phyloP scores from a whole-genome alignment of 805 yeast genomes.

The Suhomyces vadensis region DNA sequence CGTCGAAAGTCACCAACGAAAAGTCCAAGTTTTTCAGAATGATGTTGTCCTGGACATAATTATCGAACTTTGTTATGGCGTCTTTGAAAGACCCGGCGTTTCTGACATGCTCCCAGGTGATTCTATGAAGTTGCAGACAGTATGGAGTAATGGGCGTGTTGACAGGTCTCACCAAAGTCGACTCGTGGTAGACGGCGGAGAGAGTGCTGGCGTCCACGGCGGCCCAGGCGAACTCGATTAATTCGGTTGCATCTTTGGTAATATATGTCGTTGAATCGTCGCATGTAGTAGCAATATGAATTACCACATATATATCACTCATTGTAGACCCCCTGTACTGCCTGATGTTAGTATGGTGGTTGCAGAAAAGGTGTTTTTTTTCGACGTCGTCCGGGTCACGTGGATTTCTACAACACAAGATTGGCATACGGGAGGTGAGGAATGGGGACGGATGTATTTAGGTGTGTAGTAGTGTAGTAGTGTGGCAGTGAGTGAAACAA shows the following conservation, averaged over 20 bases:
- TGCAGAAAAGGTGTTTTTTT: conserved; percentile 5
- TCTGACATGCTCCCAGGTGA: conserved; percentile 63
- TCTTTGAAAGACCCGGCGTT: conserved; percentile 61
- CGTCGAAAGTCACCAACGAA: conserved; percentile 63
- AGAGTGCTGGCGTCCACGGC: conserved; percentile 56
- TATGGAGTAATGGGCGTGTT: conserved; percentile 66
- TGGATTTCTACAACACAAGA: conserved; percentile 8
- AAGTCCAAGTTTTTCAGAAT: conserved; percentile 50
- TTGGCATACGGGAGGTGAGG: too few species aligned
- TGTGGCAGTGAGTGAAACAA: too few species aligned
- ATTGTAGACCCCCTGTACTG: conserved; percentile 20
- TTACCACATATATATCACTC: conserved; percentile 60
- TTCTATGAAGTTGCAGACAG: conserved; percentile 51
- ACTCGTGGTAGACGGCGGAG: conserved; percentile 42
- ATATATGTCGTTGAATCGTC: conserved; percentile 62
- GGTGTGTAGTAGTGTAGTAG: too few species aligned
- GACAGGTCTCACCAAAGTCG: conserved; percentile 57
- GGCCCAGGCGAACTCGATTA: conserved; percentile 68
- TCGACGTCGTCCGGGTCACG: conserved; percentile 10
- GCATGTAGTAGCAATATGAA: conserved; percentile 64
- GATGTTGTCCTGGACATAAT: conserved; percentile 45
- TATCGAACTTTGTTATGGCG: conserved; percentile 58
- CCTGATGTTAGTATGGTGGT: not conserved
- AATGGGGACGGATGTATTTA: too few species aligned
- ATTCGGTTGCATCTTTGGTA: conserved; percentile 66